Percentiles rank a stretch among this genome's conserved stretches.
Conservation (phyloP, 106 monocot species). For the Allium fistulosum region DNA sequence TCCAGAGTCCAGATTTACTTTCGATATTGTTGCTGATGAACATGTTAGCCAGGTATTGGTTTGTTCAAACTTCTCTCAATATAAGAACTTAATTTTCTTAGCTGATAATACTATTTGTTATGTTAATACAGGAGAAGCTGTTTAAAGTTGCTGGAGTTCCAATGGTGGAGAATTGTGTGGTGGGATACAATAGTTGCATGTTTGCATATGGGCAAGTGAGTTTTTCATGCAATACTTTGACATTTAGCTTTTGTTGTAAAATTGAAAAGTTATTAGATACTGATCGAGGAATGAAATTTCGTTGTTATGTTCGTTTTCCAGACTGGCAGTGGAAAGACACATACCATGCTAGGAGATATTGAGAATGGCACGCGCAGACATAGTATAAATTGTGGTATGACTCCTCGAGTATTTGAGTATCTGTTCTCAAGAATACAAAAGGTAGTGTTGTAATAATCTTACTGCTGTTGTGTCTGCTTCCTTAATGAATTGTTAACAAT, state of each 20-base stretch:
- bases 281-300: background rate
- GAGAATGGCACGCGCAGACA: constrained; percentile 74
- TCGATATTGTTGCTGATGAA: constrained; percentile 90
- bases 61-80: background rate
- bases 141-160: constrained; percentile 90
- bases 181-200: constrained; percentile 94
- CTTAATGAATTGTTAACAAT: background rate
- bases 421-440: constrained; percentile 89
- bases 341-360: constrained; percentile 95
- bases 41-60: constrained; percentile 60
- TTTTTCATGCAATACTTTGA: background rate
- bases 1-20: constrained; percentile 90
- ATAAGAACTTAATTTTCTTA: no score
- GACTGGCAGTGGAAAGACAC: constrained; percentile 99
- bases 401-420: constrained; percentile 89
- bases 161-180: constrained; percentile 94
- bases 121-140: constrained; percentile 55
- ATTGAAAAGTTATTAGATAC: no score
- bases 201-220: constrained; percentile 97
- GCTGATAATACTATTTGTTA: no score
- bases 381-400: constrained; percentile 86
- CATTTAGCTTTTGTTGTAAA: background rate
- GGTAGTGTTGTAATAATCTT: constrained; percentile 24
- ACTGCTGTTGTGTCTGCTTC: background rate
- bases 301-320: constrained; percentile 10